Evolutionary conservation across 345 rosid species (phyloP), one percentile per base, ranked within the genome.

Genomic region (Mallotus nudiflorus): DNA sequence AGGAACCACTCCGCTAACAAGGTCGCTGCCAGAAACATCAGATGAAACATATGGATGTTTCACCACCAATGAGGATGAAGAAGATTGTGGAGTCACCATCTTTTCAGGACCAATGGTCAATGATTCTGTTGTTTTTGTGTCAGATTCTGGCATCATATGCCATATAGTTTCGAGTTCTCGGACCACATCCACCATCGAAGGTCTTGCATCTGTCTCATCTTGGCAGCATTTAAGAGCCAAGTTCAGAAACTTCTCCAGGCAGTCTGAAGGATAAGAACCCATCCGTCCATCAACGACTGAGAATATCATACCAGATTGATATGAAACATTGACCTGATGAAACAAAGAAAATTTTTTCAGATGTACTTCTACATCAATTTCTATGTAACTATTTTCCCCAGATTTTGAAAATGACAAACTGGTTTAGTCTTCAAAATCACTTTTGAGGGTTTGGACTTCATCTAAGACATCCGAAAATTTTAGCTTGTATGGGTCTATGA

Each of bases 231-330:
- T 83, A 53, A 95, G 68, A 15, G 96, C 99, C 74, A 95, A 76
- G 22, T 63, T 84, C 70, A 88, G 77, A 65, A 95, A 89, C 85
- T 75, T 92, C 82, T 89, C 97, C 22, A 92, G 71, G 56, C 97
- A 89, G 68, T 95, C 94, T 0, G 83, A 77, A 55, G 97, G 97
- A 80, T 87, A 91, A n/a, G 96, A 86, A n/a, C 92, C 93, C 99
- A 95, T 92, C 66, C 81, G 77, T n/a, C 76, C 86, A 73, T 95
- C 99, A 10, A 95, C 84, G 1, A 80, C 75, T 4, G 99, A 92
- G 87, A 85, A 79, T 70, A 90, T 84, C 85, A 78, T 81, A 40
- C 97, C 90, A 5, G 97, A 84, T 64, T 89, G 85, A 73, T 87
- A 81, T 0, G 97, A 91, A 20, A 67, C 22, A 49, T 89, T 92